Evolutionary conservation across 352 stramenopile genomes (phyloP).

Genomic region (Pythium myriotylum): DNA sequence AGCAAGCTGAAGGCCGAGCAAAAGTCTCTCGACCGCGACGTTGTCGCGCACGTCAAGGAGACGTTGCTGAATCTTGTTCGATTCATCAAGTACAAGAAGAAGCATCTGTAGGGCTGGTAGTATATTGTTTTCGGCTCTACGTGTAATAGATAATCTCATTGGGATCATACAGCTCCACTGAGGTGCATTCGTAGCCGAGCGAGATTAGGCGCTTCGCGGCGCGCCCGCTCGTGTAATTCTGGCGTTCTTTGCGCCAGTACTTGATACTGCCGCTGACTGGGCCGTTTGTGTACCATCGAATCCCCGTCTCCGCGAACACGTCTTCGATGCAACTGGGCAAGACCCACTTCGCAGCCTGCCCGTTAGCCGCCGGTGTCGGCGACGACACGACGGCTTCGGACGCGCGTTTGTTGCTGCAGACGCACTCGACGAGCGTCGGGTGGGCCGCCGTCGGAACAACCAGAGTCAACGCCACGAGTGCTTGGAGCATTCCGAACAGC

Average conservation of each 20-base stretch:
- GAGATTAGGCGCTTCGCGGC: conserved; percentile 65
- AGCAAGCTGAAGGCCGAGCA: conserved; percentile 77
- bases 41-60: conserved; percentile 86
- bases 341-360: conserved; percentile 55
- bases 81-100: conserved; percentile 94
- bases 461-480: not conserved
- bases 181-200: conserved; percentile 71
- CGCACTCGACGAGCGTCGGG: conserved; percentile 72
- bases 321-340: conserved; percentile 73
- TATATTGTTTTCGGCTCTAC: conserved; percentile 9
- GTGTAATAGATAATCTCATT: conserved; percentile 47
- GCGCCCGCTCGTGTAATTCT: conserved; percentile 47
- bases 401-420: conserved; percentile 72
- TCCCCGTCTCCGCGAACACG: conserved; percentile 78
- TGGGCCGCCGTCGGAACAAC: conserved; percentile 25
- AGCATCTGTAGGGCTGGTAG: conserved; percentile 60
- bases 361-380: conserved; percentile 39
- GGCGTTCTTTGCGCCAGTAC: conserved; percentile 57
- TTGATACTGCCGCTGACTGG: conserved; percentile 51
- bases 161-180: conserved; percentile 70
- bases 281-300: conserved; percentile 82
- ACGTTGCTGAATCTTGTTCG: conserved; percentile 84
- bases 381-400: conserved; percentile 56
- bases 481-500: not conserved
- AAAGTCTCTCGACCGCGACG: conserved; percentile 74